Evolutionary conservation across 768 basidiomycete genomes (phyloP).

Genomic region (Suillus plorans): DNA sequence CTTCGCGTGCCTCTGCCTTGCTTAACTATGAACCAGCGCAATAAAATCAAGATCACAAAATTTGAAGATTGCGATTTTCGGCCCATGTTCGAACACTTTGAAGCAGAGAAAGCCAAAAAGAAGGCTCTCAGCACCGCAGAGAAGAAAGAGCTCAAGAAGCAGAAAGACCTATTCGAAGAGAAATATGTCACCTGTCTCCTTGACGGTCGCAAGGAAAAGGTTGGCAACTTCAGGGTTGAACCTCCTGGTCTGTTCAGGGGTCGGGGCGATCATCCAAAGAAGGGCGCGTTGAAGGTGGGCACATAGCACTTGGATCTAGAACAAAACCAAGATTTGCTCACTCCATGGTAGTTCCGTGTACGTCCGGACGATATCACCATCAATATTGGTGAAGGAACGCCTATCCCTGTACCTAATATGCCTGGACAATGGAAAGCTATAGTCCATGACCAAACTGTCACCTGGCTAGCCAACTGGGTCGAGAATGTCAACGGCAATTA

Average conservation of each 20-base stretch:
- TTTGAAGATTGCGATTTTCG: constrained; percentile 91
- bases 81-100: constrained; percentile 92
- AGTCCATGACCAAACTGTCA: constrained; percentile 92
- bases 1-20: constrained; percentile 8
- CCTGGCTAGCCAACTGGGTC: constrained; percentile 99
- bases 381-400: constrained; percentile 81
- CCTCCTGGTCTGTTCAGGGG: constrained; percentile 98
- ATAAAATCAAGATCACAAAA: constrained; percentile 69
- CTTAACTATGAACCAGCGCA: constrained; percentile 43
- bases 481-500: constrained; percentile 95
- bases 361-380: constrained; percentile 93
- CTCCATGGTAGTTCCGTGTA: constrained; percentile 66
- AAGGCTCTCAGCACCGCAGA: constrained; percentile 81
- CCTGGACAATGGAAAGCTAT: constrained; percentile 90
- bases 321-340: constrained; percentile 6
- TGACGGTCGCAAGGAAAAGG: constrained; percentile 96
- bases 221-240: constrained; percentile 97
- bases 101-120: constrained; percentile 90
- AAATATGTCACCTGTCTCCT: constrained; percentile 86
- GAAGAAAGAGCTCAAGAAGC: constrained; percentile 89
- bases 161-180: constrained; percentile 79
- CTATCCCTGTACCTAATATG: constrained; percentile 84
- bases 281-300: constrained; percentile 88
- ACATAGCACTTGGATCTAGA: background rate
- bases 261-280: constrained; percentile 97